phyloP scores from a whole-genome alignment of 768 basidiomycete species.

The Epithele typhae region DNA sequence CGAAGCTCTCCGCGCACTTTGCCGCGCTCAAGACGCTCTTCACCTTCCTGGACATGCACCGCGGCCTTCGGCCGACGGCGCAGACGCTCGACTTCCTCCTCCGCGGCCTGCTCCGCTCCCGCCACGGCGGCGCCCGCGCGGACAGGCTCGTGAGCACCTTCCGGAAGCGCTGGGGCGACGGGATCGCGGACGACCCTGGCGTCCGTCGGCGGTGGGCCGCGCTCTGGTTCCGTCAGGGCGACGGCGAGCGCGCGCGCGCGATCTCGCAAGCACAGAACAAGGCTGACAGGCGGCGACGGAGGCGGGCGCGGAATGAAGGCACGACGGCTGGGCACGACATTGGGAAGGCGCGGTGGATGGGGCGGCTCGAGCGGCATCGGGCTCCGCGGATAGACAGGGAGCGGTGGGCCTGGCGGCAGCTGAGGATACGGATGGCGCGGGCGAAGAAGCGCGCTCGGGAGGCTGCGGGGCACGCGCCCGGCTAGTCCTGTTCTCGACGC shows the following conservation, averaged over 20 bases:
- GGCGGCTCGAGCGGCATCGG: slow-evolving; percentile 4
- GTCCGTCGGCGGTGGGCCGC: slow-evolving; percentile 56
- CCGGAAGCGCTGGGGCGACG: slow-evolving; percentile 49
- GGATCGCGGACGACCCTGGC: slow-evolving; percentile 44
- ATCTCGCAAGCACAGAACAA: slow-evolving; percentile 1
- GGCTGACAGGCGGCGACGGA: slow-evolving; percentile 6
- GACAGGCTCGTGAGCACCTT: slow-evolving; percentile 41
- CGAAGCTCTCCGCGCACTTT: slow-evolving; percentile 41
- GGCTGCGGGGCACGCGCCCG: no score
- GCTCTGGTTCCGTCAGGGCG: slow-evolving; percentile 56
- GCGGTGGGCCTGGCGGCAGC: slow-evolving; percentile 14
- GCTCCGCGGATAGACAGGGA: slow-evolving; percentile 6
- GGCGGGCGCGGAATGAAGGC: slow-evolving; percentile 8
- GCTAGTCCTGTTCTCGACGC: no score
- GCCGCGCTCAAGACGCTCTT: slow-evolving; percentile 40
- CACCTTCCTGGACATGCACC: slow-evolving; percentile 42
- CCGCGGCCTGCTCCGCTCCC: slow-evolving; percentile 42
- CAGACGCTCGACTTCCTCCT: slow-evolving; percentile 59
- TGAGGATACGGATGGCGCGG: slow-evolving; percentile 15
- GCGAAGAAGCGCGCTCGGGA: slow-evolving; percentile 2
- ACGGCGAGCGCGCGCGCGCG: slow-evolving; percentile 1
- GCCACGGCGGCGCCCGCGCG: slow-evolving; percentile 53
- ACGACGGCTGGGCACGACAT: neutral
- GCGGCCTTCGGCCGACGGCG: slow-evolving; percentile 50
- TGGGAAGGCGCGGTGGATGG: slow-evolving; percentile 3